Percentiles rank a stretch among this genome's conserved stretches.
Evolutionary conservation across 805 yeast genomes (phyloP).

Genomic region (Myxozyma neotropica): DNA sequence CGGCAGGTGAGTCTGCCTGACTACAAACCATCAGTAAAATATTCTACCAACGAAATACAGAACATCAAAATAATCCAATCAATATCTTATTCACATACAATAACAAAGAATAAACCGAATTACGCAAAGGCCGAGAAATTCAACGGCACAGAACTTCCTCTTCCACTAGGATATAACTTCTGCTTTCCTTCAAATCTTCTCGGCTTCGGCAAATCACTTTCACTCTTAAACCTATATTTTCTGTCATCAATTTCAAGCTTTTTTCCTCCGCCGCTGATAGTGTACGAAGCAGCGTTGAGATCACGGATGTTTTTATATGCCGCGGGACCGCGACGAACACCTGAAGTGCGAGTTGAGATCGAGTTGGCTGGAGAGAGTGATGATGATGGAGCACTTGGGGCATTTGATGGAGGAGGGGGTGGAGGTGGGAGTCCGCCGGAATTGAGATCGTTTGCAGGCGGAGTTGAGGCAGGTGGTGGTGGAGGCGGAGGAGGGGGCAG

Average conservation of each 20-base stretch:
- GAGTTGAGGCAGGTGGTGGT: slow-evolving; percentile 44
- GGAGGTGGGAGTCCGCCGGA: slow-evolving; percentile 33
- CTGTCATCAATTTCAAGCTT: slow-evolving; percentile 63
- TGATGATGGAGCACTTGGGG: slow-evolving; percentile 18
- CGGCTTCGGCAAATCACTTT: slow-evolving; percentile 80
- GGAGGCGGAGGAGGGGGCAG: slow-evolving; percentile 36
- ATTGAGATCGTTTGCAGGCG: slow-evolving; percentile 20
- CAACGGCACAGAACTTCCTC: slow-evolving; percentile 89
- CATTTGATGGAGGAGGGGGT: slow-evolving; percentile 42
- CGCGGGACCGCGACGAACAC: slow-evolving; percentile 12
- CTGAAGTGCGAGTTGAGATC: slow-evolving; percentile 5
- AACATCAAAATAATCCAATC: not conserved
- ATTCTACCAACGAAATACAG: too few species aligned
- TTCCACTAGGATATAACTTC: slow-evolving; percentile 91
- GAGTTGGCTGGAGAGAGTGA: slow-evolving; percentile 19
- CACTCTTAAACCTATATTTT: slow-evolving; percentile 71
- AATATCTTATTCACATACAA: not conserved
- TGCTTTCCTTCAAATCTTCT: slow-evolving; percentile 69
- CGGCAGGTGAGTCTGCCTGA: too few species aligned
- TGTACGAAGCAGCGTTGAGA: slow-evolving; percentile 66
- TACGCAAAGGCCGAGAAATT: slow-evolving; percentile 51
- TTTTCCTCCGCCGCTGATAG: slow-evolving; percentile 47
- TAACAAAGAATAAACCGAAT: not conserved
- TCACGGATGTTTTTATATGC: slow-evolving; percentile 53
- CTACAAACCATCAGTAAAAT: too few species aligned